Evolutionary conservation across 306 rosid genomes (phyloP).

Genomic region (Cicer chorassanicum): DNA sequence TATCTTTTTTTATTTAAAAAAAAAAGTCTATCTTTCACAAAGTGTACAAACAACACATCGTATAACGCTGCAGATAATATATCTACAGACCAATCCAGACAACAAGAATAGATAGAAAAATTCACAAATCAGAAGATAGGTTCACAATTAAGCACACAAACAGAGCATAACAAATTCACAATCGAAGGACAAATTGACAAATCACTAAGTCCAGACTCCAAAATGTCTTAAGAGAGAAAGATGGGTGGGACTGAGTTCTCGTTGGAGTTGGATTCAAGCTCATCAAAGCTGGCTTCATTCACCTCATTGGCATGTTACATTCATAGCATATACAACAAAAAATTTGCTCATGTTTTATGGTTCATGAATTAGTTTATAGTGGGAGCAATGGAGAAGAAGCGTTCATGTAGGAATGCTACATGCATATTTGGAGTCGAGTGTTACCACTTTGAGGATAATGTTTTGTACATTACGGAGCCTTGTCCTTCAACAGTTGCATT

Average conservation of each 20-base stretch:
- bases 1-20: background rate
- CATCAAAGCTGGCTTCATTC: conserved; percentile 2
- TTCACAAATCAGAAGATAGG: background rate
- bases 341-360: background rate
- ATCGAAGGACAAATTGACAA: background rate
- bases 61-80: conserved; percentile 3
- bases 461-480: background rate
- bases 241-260: background rate
- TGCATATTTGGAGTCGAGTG: background rate
- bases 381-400: background rate
- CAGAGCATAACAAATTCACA: background rate
- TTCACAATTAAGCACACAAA: background rate
- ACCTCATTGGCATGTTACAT: background rate
- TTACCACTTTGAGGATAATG: background rate
- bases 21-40: conserved; percentile 34
- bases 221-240: background rate
- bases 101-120: background rate
- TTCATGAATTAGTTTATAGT: conserved; percentile 1
- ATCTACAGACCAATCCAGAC: conserved; percentile 21
- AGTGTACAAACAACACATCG: conserved; percentile 11
- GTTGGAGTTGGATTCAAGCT: background rate
- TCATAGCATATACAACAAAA: background rate
- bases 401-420: background rate
- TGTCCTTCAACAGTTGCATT: background rate
- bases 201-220: background rate